Evolutionary conservation across 495 filamentous ascomycete genomes (phyloP).

Genomic region (Penicillium robsamsonii): DNA sequence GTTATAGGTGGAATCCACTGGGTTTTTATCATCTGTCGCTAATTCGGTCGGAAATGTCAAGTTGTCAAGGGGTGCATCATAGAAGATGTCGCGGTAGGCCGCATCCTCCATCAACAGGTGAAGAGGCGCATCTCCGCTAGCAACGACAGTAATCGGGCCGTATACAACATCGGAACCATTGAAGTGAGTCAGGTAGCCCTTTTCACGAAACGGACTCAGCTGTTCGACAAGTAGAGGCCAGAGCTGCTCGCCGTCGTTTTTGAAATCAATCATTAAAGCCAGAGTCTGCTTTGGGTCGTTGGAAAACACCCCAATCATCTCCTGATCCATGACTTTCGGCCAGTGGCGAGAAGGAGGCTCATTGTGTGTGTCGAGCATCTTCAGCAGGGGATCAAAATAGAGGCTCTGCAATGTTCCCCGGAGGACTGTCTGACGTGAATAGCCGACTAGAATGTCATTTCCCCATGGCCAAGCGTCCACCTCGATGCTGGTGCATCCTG

Average conservation of each 20-base stretch:
- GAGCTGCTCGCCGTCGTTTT: conserved; percentile 35
- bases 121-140: conserved; percentile 62
- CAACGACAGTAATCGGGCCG: conserved; percentile 68
- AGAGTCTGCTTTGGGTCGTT: conserved; percentile 26
- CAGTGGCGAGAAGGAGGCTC: conserved; percentile 7
- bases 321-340: background rate
- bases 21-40: background rate
- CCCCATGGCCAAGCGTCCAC: conserved; percentile 69
- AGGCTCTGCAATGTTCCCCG: conserved; percentile 47
- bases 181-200: conserved; percentile 57
- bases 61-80: conserved; percentile 61
- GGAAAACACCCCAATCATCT: conserved; percentile 58
- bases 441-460: conserved; percentile 53
- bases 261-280: conserved; percentile 38
- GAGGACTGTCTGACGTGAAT: conserved; percentile 4
- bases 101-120: conserved; percentile 35
- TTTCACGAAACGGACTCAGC: conserved; percentile 55
- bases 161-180: conserved; percentile 42
- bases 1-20: conserved; percentile 17
- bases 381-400: conserved; percentile 63
- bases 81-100: conserved; percentile 62
- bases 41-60: conserved; percentile 23
- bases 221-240: conserved; percentile 48
- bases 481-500: conserved; percentile 64
- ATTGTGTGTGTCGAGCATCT: conserved; percentile 23